Evolutionary conservation across 768 basidiomycete species (phyloP).

Genomic region (Mycena kentingensis): DNA sequence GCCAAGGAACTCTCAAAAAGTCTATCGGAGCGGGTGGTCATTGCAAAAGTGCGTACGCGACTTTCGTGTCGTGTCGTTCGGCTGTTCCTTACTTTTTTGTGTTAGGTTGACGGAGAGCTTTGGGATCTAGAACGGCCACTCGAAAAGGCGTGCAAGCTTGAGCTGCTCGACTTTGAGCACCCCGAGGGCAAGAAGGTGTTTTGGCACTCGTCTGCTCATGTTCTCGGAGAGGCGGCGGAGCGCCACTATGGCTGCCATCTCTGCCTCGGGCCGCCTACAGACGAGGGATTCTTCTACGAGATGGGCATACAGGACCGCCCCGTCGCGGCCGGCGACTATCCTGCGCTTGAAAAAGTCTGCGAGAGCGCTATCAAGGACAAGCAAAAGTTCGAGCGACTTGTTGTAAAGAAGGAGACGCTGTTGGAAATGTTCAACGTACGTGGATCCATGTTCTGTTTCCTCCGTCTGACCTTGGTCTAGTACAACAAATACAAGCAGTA

Average conservation of each 20-base stretch:
- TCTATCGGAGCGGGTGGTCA: constrained; percentile 86
- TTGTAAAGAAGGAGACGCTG: constrained; percentile 92
- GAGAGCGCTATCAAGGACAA: constrained; percentile 93
- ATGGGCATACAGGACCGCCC: constrained; percentile 88
- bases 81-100: constrained; percentile 6
- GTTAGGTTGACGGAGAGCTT: constrained; percentile 84
- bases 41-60: constrained; percentile 73
- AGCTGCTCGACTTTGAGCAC: constrained; percentile 90
- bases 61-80: neutral
- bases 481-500: constrained; percentile 99
- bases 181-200: constrained; percentile 96
- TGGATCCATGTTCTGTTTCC: constrained; percentile 7
- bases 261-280: constrained; percentile 94
- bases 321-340: constrained; percentile 82
- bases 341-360: constrained; percentile 83
- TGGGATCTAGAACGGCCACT: constrained; percentile 97
- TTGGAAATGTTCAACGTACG: constrained; percentile 93
- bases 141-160: constrained; percentile 79
- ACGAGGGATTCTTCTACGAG: constrained; percentile 99
- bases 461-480: constrained; percentile 42
- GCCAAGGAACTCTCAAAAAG: constrained; percentile 87
- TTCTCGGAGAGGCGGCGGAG: constrained; percentile 95
- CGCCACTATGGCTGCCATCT: constrained; percentile 96
- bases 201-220: constrained; percentile 99
- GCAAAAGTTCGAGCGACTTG: constrained; percentile 94